Percentiles rank a stretch among this genome's conserved stretches.
Evolutionary conservation across 2,329 filamentous ascomycete species (phyloP).

Genomic region (Saccharata proteae): DNA sequence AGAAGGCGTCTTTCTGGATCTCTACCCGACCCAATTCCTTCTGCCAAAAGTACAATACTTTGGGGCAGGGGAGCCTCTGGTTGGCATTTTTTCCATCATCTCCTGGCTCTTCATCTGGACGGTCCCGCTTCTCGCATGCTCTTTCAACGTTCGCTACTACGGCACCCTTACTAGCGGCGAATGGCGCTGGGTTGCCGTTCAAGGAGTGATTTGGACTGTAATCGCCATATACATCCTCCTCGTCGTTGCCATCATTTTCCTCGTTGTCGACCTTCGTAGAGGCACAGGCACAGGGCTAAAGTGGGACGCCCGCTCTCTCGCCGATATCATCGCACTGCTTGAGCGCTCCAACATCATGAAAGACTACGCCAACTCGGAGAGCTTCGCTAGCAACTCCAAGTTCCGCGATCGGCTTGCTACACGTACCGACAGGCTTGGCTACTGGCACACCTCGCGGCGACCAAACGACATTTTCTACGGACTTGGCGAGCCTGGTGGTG

Average conservation of each 20-base stretch:
- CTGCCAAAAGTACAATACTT: slow-evolving; percentile 59
- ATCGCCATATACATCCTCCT: slow-evolving; percentile 62
- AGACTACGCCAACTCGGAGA: slow-evolving; percentile 60
- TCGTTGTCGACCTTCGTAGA: slow-evolving; percentile 50
- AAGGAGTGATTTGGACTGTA: slow-evolving; percentile 66
- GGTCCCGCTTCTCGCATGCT: slow-evolving; percentile 66
- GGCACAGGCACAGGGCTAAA: slow-evolving; percentile 57
- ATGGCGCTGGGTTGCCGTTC: slow-evolving; percentile 73
- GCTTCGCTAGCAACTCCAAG: slow-evolving; percentile 39
- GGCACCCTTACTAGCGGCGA: slow-evolving; percentile 42
- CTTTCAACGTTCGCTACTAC: slow-evolving; percentile 58
- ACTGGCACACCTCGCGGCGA: slow-evolving; percentile 62
- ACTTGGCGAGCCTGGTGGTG: slow-evolving; percentile 53
- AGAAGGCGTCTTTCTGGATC: slow-evolving; percentile 50
- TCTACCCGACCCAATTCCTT: slow-evolving; percentile 52
- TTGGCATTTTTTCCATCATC: slow-evolving; percentile 53
- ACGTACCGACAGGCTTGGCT: slow-evolving; percentile 63
- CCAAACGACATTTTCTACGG: slow-evolving; percentile 63
- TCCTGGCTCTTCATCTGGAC: slow-evolving; percentile 73
- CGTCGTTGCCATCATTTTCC: slow-evolving; percentile 42
- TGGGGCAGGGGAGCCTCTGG: slow-evolving; percentile 51
- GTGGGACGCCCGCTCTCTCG: slow-evolving; percentile 76
- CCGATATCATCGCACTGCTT: slow-evolving; percentile 66
- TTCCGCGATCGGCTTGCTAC: slow-evolving; percentile 45
- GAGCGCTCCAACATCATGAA: slow-evolving; percentile 66